Evolutionary conservation across 2,329 filamentous ascomycete genomes (phyloP), one percentile per base, ranked within the genome.

Genomic region (Phialophora chinensis): DNA sequence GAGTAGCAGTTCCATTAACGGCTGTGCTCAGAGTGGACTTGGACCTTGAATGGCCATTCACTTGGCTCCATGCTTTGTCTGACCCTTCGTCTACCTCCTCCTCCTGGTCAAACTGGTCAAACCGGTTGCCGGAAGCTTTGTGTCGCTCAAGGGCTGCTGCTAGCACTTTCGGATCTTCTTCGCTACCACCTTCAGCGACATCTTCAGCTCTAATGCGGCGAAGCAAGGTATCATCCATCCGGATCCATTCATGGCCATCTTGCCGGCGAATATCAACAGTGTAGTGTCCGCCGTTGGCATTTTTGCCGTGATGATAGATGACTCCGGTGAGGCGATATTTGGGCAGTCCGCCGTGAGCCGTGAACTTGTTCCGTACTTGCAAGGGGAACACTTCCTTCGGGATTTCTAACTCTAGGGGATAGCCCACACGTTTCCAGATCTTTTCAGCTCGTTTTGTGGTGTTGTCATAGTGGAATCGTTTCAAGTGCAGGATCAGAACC

Each of bases 341-440:
- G 4, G 93, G 93, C 66, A 91, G 83, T 1, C 88, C 87, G 52
- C 89, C 88, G 70, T 90, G 88, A 17, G 87, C 82, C 29, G 85
- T 82, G 69, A 91, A 82, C 53, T 85, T 84, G 71, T 88, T 88
- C 61, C 90, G 87, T 76, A 89, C 90, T 74, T 90, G 87, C 33
- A 90, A 88, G 11, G 93, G 90, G 74, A 99, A 90, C 10, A 92
- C 90, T 75, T 98, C 94, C 65, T 90, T 90, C 0, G 95, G 95
- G 69, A 99, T 92, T 76, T 98, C 94, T 59, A 99, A 84, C 74
- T 98, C 93, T 31, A 99, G 83, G 0, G 95, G 95, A 75, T 99
- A 99, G 23, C 93, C 94, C 66, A 99, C 85, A 81, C 94, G 96
- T 83, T 98, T 99, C 92, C 94, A 97, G 70, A 98, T 96, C 83